These are phyloP conservation scores for Flagelloscypha sp. DNA, from an alignment of 768 basidiomycete species.

Conservation along the genomic window DNA sequence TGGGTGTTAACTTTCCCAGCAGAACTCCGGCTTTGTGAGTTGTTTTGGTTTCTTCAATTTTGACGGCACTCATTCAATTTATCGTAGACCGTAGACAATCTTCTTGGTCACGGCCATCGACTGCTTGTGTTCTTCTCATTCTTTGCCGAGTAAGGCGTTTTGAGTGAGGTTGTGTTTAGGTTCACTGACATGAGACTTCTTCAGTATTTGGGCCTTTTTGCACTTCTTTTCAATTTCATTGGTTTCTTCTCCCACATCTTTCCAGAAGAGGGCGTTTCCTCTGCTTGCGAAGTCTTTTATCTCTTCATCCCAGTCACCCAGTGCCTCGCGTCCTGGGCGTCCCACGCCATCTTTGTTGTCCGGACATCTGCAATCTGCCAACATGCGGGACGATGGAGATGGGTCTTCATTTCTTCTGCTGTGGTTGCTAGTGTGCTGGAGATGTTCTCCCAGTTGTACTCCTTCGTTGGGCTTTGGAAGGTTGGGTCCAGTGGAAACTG, in stretches of 20 bases:
- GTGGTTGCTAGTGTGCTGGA: background rate
- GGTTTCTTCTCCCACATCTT: conserved; percentile 5
- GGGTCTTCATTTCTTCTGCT: background rate
- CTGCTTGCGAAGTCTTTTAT: conserved; percentile 2
- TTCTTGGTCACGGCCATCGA: background rate
- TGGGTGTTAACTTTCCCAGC: conserved; percentile 3
- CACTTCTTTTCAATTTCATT: conserved; percentile 1
- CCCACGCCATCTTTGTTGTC: conserved; percentile 4
- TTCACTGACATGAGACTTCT: background rate
- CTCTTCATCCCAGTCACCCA: conserved; percentile 1
- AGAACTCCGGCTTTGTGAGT: conserved; percentile 3
- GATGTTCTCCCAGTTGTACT: conserved; percentile 4
- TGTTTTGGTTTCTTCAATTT: background rate
- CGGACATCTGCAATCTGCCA: conserved; percentile 4
- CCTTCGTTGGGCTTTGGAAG: conserved; percentile 2
- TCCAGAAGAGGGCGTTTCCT: too few species aligned
- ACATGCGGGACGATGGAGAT: background rate
- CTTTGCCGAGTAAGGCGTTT: conserved; percentile 1
- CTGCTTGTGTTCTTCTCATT: conserved; percentile 3
- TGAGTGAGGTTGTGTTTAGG: background rate
- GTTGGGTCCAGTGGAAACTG: conserved; percentile 3
- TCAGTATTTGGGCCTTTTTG: conserved; percentile 2
- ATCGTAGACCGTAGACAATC: conserved; percentile 1
- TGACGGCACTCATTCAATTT: background rate
- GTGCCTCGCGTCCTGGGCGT: conserved; percentile 4